Evolutionary conservation across 2,329 filamentous ascomycete genomes (phyloP).

Genomic region (Cryphonectria naterciae): DNA sequence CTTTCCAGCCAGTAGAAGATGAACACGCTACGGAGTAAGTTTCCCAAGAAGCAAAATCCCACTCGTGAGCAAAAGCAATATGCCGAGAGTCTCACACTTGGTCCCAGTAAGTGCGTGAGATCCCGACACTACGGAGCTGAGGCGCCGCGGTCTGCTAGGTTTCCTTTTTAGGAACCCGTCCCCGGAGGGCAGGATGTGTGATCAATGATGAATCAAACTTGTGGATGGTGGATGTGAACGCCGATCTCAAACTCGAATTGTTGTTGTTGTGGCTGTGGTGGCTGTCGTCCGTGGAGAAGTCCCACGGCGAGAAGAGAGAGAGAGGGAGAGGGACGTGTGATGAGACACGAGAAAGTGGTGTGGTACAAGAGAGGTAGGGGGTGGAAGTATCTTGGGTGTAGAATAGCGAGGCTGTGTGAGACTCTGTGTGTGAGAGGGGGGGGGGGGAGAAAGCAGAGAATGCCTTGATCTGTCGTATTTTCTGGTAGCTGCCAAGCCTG

Average conservation of each 20-base stretch:
- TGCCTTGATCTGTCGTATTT: background rate
- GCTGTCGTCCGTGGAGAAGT: too few species aligned
- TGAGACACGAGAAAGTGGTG: too few species aligned
- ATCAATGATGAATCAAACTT: background rate
- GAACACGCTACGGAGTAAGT: conserved; percentile 9
- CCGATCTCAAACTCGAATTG: background rate
- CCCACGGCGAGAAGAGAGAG: background rate
- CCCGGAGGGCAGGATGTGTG: background rate
- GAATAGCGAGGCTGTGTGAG: background rate
- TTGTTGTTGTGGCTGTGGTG: background rate
- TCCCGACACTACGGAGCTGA: conserved; percentile 25
- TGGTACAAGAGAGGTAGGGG: background rate
- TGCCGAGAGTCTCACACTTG: conserved; percentile 17
- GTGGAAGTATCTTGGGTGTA: background rate
- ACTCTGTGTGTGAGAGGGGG: background rate
- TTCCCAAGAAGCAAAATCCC: conserved; percentile 3
- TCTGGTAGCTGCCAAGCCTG: background rate
- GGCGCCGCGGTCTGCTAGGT: conserved; percentile 23
- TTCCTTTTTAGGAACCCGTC: conserved; percentile 24
- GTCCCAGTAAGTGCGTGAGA: conserved; percentile 7
- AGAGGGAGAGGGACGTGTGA: too few species aligned
- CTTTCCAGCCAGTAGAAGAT: background rate
- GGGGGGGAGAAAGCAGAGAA: background rate
- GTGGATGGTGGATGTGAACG: background rate
- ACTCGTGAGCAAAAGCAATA: conserved; percentile 17